phyloP scores from a whole-genome alignment of 2,329 filamentous ascomycete genomes.

The Penicillium vulpinum region DNA sequence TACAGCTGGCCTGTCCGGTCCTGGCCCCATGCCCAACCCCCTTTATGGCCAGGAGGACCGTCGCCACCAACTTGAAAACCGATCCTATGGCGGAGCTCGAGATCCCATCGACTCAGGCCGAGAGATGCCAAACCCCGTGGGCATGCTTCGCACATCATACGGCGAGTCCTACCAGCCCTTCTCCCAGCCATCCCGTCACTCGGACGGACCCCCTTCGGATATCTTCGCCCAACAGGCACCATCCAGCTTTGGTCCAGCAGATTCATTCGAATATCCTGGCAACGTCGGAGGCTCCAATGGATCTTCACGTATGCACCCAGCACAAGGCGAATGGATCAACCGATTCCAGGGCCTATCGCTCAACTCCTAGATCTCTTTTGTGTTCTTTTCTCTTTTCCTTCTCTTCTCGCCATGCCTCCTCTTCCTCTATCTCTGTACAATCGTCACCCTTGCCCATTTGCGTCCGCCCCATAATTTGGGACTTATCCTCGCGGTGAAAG shows the following conservation, averaged over 20 bases:
- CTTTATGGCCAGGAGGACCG: conserved; percentile 54
- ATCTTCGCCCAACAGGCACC: conserved; percentile 38
- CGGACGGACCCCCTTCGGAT: conserved; percentile 36
- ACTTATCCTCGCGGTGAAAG: neutral
- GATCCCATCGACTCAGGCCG: conserved; percentile 32
- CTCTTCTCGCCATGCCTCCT: neutral
- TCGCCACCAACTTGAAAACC: conserved; percentile 42
- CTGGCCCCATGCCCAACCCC: conserved; percentile 66
- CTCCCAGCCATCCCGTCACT: conserved; percentile 32
- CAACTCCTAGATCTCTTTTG: conserved; percentile 50
- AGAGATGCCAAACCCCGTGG: conserved; percentile 32
- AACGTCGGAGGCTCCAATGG: conserved; percentile 39
- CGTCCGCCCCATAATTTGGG: neutral
- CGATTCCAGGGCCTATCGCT: conserved; percentile 72
- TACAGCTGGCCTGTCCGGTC: conserved; percentile 68
- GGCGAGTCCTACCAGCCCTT: conserved; percentile 42
- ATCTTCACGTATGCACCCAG: conserved; percentile 34
- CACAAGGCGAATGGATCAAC: conserved; percentile 59
- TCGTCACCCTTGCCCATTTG: neutral
- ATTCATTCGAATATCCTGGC: conserved; percentile 35
- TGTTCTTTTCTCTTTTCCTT: neutral
- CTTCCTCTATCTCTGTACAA: neutral
- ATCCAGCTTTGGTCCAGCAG: conserved; percentile 41
- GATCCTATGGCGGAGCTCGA: conserved; percentile 31
- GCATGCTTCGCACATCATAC: conserved; percentile 36